A percentile compares a stretch with the other conserved stretches of the same genome.
Conservation (phyloP, 495 filamentous ascomycete genomes). For the Oleoguttula mirabilis region DNA sequence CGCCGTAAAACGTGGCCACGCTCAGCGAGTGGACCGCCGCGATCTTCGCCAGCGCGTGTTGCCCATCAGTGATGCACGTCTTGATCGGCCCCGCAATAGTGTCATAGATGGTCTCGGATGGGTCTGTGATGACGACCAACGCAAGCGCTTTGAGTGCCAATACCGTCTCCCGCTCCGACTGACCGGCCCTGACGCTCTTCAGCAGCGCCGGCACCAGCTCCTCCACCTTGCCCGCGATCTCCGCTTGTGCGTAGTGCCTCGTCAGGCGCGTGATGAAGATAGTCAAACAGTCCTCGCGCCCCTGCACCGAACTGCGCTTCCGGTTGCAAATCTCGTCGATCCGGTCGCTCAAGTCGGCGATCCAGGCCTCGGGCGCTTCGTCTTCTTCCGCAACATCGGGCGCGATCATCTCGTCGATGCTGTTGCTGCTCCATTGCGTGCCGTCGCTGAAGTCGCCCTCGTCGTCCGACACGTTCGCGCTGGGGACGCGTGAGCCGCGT, state of each 20-base stretch:
- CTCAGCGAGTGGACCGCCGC: slow-evolving; percentile 65
- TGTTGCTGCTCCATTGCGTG: slow-evolving; percentile 25
- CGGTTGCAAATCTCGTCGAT: slow-evolving; percentile 74
- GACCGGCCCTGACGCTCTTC: slow-evolving; percentile 58
- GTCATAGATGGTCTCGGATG: slow-evolving; percentile 59
- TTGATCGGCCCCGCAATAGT: slow-evolving; percentile 53
- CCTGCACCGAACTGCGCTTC: slow-evolving; percentile 71
- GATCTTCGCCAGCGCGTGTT: slow-evolving; percentile 52
- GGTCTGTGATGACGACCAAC: slow-evolving; percentile 60
- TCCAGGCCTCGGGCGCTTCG: slow-evolving; percentile 44
- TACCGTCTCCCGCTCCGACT: slow-evolving; percentile 59
- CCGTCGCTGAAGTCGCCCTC: slow-evolving; percentile 36
- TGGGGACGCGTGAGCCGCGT: slow-evolving; percentile 35
- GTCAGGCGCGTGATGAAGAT: slow-evolving; percentile 62
- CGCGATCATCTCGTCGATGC: slow-evolving; percentile 47
- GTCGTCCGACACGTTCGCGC: slow-evolving; percentile 60
- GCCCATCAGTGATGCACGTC: slow-evolving; percentile 55
- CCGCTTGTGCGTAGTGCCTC: slow-evolving; percentile 57
- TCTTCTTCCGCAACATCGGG: slow-evolving; percentile 37
- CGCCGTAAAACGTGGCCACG: slow-evolving; percentile 63
- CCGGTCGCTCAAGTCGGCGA: slow-evolving; percentile 53
- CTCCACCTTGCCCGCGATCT: slow-evolving; percentile 45
- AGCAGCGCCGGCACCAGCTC: slow-evolving; percentile 63
- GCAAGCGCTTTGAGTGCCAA: slow-evolving; percentile 64
- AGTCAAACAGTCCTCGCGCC: slow-evolving; percentile 59